Conservation (phyloP, 805 yeast genomes). For the Lachancea lanzarotensis region DNA sequence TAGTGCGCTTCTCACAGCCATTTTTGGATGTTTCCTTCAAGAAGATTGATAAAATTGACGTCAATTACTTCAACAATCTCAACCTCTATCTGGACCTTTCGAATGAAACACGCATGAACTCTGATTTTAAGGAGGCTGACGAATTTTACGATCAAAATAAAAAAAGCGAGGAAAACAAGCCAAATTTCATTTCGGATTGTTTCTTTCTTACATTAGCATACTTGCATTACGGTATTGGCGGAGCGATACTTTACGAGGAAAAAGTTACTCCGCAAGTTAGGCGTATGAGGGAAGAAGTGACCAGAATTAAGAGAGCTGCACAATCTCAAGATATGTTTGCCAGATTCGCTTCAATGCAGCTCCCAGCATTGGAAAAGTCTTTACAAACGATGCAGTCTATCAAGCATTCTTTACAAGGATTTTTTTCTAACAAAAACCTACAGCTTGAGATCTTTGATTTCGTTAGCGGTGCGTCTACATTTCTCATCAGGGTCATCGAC, state of each 20-base stretch:
- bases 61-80: conserved; percentile 53
- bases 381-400: conserved; percentile 36
- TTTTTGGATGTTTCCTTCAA: conserved; percentile 61
- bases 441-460: conserved; percentile 71
- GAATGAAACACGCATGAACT: conserved; percentile 78
- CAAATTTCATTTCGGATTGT: conserved; percentile 87
- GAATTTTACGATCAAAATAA: conserved; percentile 43
- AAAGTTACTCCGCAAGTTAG: conserved; percentile 48
- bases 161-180: conserved; percentile 30
- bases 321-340: conserved; percentile 22
- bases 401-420: conserved; percentile 55
- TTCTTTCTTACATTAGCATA: conserved; percentile 75
- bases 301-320: conserved; percentile 27
- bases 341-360: conserved; percentile 35
- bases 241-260: conserved; percentile 52
- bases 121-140: conserved; percentile 65
- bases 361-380: conserved; percentile 45
- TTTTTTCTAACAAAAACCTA: conserved; percentile 49
- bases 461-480: conserved; percentile 66
- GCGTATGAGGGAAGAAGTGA: conserved; percentile 37
- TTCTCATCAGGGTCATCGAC: conserved; percentile 64
- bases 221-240: conserved; percentile 85
- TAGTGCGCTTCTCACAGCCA: conserved; percentile 74
- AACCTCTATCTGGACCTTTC: conserved; percentile 51
- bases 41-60: conserved; percentile 73